A percentile compares a stretch with the other conserved stretches of the same genome.
Conservation (phyloP, 2,329 filamentous ascomycete genomes). For the Sclerotinia nivalis region DNA sequence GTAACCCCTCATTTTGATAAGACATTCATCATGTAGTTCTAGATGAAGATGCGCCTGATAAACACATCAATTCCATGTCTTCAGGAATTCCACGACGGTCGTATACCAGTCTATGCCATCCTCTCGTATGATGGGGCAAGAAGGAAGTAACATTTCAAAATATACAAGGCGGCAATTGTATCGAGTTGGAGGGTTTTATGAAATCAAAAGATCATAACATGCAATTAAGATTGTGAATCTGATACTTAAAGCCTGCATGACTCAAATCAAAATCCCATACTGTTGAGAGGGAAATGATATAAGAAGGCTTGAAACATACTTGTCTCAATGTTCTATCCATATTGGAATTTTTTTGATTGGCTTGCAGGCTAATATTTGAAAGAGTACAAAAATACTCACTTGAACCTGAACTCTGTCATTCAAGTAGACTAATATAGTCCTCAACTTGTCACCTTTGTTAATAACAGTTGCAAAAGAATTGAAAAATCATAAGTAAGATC, state of each 20-base stretch:
- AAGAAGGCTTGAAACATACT: background rate
- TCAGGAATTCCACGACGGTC: background rate
- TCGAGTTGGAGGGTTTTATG: background rate
- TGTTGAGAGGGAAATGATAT: background rate
- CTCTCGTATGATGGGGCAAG: constrained; percentile 44
- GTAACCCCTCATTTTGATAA: background rate
- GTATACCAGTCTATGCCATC: constrained; percentile 39
- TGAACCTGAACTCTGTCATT: background rate
- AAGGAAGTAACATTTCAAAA: constrained; percentile 42
- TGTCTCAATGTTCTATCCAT: background rate
- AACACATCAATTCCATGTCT: background rate
- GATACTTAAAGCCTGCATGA: background rate
- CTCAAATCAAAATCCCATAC: background rate
- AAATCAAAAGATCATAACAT: background rate
- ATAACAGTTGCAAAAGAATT: background rate
- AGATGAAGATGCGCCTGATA: background rate
- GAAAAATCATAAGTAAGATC: background rate
- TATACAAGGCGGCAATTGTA: background rate
- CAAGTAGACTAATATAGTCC: too few relatives aligned
- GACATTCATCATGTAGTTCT: too few relatives aligned
- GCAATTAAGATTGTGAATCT: too few relatives aligned
- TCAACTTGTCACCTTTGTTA: background rate
- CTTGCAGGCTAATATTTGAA: background rate
- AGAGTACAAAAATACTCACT: background rate
- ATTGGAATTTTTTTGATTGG: background rate